phyloP scores from a whole-genome alignment of 306 rosid species.

The Ormosia semicastrata region DNA sequence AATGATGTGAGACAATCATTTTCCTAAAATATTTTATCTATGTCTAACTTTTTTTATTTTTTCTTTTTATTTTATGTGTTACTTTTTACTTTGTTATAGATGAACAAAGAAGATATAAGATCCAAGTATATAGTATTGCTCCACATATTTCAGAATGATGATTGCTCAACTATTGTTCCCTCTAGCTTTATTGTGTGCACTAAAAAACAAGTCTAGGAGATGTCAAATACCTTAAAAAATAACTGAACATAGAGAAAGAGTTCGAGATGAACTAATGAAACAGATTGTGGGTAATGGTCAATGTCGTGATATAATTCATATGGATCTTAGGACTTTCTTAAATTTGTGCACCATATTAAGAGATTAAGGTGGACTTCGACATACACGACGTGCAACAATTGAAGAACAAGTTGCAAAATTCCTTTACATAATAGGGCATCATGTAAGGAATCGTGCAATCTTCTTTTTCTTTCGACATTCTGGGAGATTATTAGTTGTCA shows the following conservation, averaged over 20 bases:
- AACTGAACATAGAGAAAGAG: neutral
- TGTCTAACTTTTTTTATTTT: too few species aligned
- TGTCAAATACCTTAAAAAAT: neutral
- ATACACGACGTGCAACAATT: neutral
- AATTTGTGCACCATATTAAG: neutral
- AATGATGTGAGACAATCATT: too few species aligned
- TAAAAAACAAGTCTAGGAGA: neutral
- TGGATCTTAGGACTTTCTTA: neutral
- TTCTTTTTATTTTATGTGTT: too few species aligned
- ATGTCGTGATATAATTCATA: neutral
- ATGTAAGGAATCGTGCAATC: too few species aligned
- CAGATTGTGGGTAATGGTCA: neutral
- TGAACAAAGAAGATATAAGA: neutral
- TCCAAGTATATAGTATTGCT: neutral
- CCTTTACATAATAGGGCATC: neutral
- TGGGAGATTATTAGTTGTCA: too few species aligned
- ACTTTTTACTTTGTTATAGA: too few species aligned
- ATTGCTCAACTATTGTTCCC: too few species aligned
- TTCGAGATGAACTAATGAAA: neutral
- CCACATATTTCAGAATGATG: neutral
- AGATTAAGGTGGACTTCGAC: neutral
- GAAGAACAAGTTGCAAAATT: neutral
- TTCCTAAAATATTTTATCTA: too few species aligned
- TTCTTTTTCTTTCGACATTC: too few species aligned
- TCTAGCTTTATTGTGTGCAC: neutral